phyloP scores from a whole-genome alignment of 305 asterid species.

The Fraxinus dipetala region DNA sequence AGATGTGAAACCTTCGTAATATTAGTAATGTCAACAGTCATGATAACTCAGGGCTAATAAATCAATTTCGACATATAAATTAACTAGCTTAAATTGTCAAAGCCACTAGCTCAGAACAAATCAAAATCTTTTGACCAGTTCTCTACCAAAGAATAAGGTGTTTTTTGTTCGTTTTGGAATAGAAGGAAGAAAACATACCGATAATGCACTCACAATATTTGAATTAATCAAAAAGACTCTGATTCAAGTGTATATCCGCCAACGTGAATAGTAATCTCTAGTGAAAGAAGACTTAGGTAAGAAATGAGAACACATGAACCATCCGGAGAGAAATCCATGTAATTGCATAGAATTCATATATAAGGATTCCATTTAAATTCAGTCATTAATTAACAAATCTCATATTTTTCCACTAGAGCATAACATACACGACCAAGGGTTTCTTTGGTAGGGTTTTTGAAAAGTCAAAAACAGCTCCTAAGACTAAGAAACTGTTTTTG shows the following conservation, averaged over 20 bases:
- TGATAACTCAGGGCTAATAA: neutral
- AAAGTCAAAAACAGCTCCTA: neutral
- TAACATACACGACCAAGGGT: neutral
- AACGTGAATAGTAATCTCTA: neutral
- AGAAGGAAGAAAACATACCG: neutral
- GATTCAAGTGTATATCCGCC: neutral
- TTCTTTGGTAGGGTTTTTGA: neutral
- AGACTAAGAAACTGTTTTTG: neutral
- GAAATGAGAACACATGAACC: neutral
- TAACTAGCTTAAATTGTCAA: neutral
- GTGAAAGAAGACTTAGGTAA: neutral
- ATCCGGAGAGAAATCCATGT: neutral
- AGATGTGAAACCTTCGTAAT: neutral
- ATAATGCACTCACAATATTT: conserved; percentile 4
- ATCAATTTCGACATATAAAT: neutral
- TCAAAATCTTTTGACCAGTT: neutral
- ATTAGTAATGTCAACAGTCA: conserved; percentile 6
- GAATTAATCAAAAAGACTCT: neutral
- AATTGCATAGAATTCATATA: neutral
- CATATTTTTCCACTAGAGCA: conserved; percentile 5
- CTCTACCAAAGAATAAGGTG: neutral
- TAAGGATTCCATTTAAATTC: neutral
- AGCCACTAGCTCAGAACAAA: neutral
- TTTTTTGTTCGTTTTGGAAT: neutral
- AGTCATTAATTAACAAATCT: neutral